Conservation (phyloP, 1,284 basidiomycete species). For the Hortiboletus rubellus region DNA sequence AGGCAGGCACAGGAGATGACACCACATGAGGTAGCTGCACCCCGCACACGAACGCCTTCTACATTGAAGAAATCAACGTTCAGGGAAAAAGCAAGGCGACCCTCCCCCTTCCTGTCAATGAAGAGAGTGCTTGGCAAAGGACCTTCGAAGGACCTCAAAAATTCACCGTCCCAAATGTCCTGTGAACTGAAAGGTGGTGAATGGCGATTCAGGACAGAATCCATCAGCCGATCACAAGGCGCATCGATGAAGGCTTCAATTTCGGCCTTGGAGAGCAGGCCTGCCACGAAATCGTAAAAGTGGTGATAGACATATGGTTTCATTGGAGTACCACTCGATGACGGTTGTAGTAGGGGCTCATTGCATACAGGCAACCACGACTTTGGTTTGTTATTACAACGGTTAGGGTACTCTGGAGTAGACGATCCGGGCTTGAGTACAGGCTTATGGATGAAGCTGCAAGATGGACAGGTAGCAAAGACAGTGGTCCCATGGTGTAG, state of each 20-base stretch:
- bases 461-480: slow-evolving; percentile 4
- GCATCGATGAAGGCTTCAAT: background rate
- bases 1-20: background rate
- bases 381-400: background rate
- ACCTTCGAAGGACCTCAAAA: too few relatives aligned
- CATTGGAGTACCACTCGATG: background rate
- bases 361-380: background rate
- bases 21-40: background rate
- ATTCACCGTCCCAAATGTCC: too few relatives aligned
- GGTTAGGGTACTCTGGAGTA: too few relatives aligned
- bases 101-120: too few relatives aligned
- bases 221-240: slow-evolving; percentile 3
- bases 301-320: slow-evolving; percentile 8
- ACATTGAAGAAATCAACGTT: background rate
- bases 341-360: background rate
- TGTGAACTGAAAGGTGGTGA: too few relatives aligned
- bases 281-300: background rate
- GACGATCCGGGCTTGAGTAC: too few relatives aligned
- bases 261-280: background rate
- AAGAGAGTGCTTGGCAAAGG: too few relatives aligned
- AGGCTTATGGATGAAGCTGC: slow-evolving; percentile 1
- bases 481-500: background rate
- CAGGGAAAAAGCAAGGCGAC: background rate
- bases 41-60: background rate
- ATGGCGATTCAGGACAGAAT: too few relatives aligned